These are phyloP conservation scores for Voacanga thouarsii DNA, from an alignment of 257 asterid genomes.

Conservation along the genomic window DNA sequence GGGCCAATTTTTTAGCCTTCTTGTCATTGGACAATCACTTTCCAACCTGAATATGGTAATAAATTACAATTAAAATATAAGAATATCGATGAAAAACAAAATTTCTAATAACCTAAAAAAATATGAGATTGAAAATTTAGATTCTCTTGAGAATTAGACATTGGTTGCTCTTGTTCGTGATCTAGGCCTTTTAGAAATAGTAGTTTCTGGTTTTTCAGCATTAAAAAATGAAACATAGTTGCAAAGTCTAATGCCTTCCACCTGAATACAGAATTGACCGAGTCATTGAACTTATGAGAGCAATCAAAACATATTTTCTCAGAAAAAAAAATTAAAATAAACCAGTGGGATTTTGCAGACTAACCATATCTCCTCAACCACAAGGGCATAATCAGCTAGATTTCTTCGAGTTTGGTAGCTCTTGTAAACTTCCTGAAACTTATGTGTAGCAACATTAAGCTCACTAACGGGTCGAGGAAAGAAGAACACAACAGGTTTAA, in stretches of 20 bases:
- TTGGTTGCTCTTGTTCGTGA: conserved; percentile 90
- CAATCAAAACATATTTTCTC: background rate
- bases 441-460: conserved; percentile 89
- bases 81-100: conserved; percentile 6
- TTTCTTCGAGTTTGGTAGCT: conserved; percentile 83
- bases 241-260: conserved; percentile 96
- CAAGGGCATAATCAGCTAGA: conserved; percentile 96
- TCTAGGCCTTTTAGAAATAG: conserved; percentile 90
- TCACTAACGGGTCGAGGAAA: conserved; percentile 71
- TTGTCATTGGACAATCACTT: conserved; percentile 94
- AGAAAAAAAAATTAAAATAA: background rate
- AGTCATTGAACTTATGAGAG: conserved; percentile 16
- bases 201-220: conserved; percentile 77
- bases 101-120: background rate
- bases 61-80: background rate
- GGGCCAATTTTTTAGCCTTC: conserved; percentile 86
- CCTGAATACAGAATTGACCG: conserved; percentile 38
- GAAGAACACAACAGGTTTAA: conserved; percentile 51
- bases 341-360: conserved; percentile 14
- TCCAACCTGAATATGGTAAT: conserved; percentile 59
- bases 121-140: background rate
- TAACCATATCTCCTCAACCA: conserved; percentile 93
- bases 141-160: conserved; percentile 30
- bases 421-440: conserved; percentile 85
- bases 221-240: conserved; percentile 79